Conservation (phyloP, 139 green algal species). For the Picochlorum sp. region DNA sequence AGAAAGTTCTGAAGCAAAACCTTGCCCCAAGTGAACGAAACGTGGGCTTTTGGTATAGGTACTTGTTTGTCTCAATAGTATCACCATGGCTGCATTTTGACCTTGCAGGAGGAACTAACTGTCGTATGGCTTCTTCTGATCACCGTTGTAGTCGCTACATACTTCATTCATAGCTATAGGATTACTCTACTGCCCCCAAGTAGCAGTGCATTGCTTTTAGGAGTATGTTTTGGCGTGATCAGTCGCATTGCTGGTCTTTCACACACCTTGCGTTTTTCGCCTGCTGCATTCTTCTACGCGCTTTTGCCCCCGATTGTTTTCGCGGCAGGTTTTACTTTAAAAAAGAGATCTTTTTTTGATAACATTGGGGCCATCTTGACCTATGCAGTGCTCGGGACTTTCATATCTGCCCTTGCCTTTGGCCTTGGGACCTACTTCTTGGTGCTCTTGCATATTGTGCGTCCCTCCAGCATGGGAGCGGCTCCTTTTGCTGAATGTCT, state of each 20-base stretch:
- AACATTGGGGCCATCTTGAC: constrained; percentile 25
- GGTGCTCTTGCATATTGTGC: constrained; percentile 30
- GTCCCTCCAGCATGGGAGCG: constrained; percentile 16
- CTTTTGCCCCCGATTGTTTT: constrained; percentile 73
- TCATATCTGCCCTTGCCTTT: constrained; percentile 39
- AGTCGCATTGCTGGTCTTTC: constrained; percentile 20
- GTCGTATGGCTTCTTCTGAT: constrained; percentile 44
- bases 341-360: constrained; percentile 30
- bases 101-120: constrained; percentile 18
- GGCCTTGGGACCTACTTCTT: constrained; percentile 51
- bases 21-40: too few relatives aligned
- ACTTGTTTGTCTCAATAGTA: too few relatives aligned
- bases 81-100: not conserved
- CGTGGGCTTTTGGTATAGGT: too few relatives aligned
- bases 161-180: constrained; percentile 35
- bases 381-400: constrained; percentile 45
- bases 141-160: constrained; percentile 24
- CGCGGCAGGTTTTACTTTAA: constrained; percentile 45
- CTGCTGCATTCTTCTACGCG: constrained; percentile 42
- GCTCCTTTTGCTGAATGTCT: constrained; percentile 45
- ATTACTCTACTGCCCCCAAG: constrained; percentile 27
- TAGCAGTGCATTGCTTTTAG: constrained; percentile 33
- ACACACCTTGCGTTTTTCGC: constrained; percentile 28
- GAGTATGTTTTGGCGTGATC: constrained; percentile 18
- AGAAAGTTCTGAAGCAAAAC: too few relatives aligned